phyloP scores from a whole-genome alignment of 1,284 basidiomycete species.

The Agroathelia rolfsii region DNA sequence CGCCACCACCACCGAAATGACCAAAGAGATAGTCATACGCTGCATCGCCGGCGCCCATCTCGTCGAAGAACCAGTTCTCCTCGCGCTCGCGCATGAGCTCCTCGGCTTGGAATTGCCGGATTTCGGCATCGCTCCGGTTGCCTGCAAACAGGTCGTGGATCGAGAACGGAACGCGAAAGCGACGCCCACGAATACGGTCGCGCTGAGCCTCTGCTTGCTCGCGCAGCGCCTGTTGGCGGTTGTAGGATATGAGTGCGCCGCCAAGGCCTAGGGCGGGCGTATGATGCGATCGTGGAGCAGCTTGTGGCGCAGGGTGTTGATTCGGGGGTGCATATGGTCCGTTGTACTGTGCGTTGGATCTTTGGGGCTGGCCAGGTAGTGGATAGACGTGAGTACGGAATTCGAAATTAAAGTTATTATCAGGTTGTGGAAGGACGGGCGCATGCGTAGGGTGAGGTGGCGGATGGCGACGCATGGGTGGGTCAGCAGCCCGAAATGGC shows the following conservation, averaged over 20 bases:
- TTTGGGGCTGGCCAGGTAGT: conserved; percentile 10
- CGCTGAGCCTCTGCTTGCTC: conserved; percentile 7
- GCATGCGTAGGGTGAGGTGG: conserved; percentile 12
- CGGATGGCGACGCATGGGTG: conserved; percentile 15
- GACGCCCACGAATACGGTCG: conserved; percentile 17
- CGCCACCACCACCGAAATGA: not conserved
- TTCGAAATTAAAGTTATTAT: conserved; percentile 33
- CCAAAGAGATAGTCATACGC: conserved; percentile 5
- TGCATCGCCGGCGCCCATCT: not conserved
- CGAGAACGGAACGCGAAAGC: conserved; percentile 22
- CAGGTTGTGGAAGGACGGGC: conserved; percentile 29
- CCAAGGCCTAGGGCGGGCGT: conserved; percentile 53
- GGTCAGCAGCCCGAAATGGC: conserved; percentile 22
- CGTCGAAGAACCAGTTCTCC: not conserved
- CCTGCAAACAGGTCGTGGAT: conserved; percentile 14
- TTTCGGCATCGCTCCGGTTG: conserved; percentile 12
- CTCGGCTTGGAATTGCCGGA: conserved; percentile 12
- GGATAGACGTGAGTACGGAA: conserved; percentile 16
- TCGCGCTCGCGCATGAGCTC: conserved; percentile 7
- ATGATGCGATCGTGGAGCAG: conserved; percentile 43
- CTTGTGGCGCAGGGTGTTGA: conserved; percentile 14
- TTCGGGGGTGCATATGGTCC: conserved; percentile 13
- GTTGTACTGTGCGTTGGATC: too few species aligned
- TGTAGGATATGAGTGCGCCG: conserved; percentile 48
- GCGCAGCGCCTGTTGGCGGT: conserved; percentile 22